phyloP scores from a whole-genome alignment of 2,329 filamentous ascomycete species.

The Lachnellula cervina region DNA sequence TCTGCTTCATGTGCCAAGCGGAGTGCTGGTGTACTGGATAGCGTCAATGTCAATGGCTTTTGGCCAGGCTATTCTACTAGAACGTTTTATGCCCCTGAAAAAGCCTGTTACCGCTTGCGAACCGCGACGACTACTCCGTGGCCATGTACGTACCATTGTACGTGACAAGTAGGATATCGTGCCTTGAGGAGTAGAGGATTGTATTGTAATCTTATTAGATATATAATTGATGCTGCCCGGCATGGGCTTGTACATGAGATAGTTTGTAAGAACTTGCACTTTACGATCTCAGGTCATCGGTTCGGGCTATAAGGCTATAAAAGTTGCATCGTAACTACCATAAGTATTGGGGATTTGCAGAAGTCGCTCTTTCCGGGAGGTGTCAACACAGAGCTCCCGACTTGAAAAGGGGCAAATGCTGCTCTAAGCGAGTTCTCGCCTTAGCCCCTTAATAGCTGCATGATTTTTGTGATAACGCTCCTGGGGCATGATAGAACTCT shows the following conservation, averaged over 20 bases:
- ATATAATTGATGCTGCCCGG: background rate
- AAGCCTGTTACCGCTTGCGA: constrained; percentile 30
- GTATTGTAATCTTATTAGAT: background rate
- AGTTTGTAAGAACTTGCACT: background rate
- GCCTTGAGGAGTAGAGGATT: background rate
- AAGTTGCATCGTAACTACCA: background rate
- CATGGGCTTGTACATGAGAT: background rate
- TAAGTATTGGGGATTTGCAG: background rate
- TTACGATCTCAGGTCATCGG: background rate
- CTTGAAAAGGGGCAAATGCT: background rate
- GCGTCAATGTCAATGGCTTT: constrained; percentile 39
- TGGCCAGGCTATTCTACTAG: constrained; percentile 36
- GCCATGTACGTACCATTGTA: constrained; percentile 31
- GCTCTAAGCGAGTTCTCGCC: background rate
- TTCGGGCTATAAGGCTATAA: background rate
- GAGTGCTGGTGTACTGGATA: constrained; percentile 47
- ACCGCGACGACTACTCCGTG: constrained; percentile 17
- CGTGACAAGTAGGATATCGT: constrained; percentile 42
- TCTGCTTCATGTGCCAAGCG: constrained; percentile 37
- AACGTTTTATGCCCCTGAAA: constrained; percentile 36
- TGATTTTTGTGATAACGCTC: no score
- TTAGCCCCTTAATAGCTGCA: background rate
- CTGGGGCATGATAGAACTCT: no score
- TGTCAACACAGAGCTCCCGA: background rate
- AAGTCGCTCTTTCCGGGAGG: no score